Evolutionary conservation across 768 basidiomycete species (phyloP).

Genomic region (Phanerochaete carnosa): DNA sequence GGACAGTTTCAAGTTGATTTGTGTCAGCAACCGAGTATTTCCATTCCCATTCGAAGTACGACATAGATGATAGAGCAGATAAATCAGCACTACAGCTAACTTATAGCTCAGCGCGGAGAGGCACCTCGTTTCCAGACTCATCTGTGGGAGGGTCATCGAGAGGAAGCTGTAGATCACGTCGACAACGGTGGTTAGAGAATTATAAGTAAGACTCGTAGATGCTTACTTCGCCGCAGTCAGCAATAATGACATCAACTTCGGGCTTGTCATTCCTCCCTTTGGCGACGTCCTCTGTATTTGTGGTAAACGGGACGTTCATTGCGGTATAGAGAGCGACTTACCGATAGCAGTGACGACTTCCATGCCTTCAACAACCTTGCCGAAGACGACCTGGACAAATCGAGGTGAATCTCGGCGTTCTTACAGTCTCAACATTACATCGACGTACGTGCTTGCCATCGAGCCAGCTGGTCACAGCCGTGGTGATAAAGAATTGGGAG

Average conservation of each 20-base stretch:
- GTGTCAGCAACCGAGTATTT: constrained; percentile 17
- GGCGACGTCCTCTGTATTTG: constrained; percentile 59
- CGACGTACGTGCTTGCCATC: constrained; percentile 71
- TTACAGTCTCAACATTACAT: too few relatives aligned
- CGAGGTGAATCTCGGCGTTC: too few relatives aligned
- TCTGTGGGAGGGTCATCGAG: constrained; percentile 54
- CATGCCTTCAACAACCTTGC: constrained; percentile 90
- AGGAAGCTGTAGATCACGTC: constrained; percentile 41
- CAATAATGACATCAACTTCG: constrained; percentile 71
- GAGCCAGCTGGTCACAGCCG: constrained; percentile 82
- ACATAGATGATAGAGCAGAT: constrained; percentile 16
- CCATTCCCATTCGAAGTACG: constrained; percentile 25
- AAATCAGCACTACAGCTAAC: constrained; percentile 16
- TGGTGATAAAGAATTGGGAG: constrained; percentile 95
- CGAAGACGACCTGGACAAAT: constrained; percentile 63
- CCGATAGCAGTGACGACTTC: constrained; percentile 78
- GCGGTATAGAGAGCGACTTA: constrained; percentile 21
- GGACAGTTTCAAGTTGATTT: too few relatives aligned
- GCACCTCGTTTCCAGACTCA: constrained; percentile 82
- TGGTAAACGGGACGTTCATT: neutral
- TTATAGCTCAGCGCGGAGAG: constrained; percentile 92
- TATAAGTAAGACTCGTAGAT: neutral
- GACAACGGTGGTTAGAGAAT: neutral
- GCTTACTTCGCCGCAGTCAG: constrained; percentile 82
- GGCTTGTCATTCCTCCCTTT: constrained; percentile 77